phyloP scores from a whole-genome alignment of 805 yeast species.

The Wickerhamiella parazyma region DNA sequence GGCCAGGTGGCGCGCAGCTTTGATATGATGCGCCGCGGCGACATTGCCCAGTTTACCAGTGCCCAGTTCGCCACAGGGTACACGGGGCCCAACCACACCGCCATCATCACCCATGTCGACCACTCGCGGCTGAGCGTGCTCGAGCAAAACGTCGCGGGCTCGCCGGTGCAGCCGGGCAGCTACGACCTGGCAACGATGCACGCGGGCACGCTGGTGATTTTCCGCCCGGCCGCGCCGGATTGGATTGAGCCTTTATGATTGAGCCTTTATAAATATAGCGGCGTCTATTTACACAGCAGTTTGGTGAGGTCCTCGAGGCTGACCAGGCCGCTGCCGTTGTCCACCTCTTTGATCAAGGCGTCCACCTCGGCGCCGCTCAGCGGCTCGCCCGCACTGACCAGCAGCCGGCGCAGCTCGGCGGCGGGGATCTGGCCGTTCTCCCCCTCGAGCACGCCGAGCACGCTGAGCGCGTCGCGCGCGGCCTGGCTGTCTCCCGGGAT shows the following conservation, averaged over 20 bases:
- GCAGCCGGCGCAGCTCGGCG: conserved; percentile 89
- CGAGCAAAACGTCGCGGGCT: conserved; percentile 13
- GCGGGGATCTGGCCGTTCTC: conserved; percentile 95
- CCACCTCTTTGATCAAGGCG: conserved; percentile 92
- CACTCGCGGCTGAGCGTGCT: conserved; percentile 16
- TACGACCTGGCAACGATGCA: conserved; percentile 21
- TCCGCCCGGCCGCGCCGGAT: conserved; percentile 23
- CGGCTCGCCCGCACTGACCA: conserved; percentile 94
- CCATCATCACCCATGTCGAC: conserved; percentile 23
- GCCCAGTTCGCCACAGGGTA: conserved; percentile 23
- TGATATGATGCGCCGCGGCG: conserved; percentile 26
- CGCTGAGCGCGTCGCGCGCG: conserved; percentile 92
- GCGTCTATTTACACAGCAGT: neutral
- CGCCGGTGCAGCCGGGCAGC: conserved; percentile 18
- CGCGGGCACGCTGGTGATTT: conserved; percentile 23
- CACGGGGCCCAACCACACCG: conserved; percentile 26
- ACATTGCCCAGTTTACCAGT: conserved; percentile 24
- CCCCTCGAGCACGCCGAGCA: conserved; percentile 75
- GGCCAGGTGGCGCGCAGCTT: conserved; percentile 9
- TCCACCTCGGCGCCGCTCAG: conserved; percentile 92
- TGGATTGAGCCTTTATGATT: conserved; percentile 24
- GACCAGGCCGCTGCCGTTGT: conserved; percentile 83
- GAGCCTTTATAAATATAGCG: neutral
- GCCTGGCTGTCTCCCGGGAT: conserved; percentile 95
- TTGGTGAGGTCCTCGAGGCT: conserved; percentile 85